Conservation (phyloP, 495 filamentous ascomycete species). For the Cercophora newfieldiana region DNA sequence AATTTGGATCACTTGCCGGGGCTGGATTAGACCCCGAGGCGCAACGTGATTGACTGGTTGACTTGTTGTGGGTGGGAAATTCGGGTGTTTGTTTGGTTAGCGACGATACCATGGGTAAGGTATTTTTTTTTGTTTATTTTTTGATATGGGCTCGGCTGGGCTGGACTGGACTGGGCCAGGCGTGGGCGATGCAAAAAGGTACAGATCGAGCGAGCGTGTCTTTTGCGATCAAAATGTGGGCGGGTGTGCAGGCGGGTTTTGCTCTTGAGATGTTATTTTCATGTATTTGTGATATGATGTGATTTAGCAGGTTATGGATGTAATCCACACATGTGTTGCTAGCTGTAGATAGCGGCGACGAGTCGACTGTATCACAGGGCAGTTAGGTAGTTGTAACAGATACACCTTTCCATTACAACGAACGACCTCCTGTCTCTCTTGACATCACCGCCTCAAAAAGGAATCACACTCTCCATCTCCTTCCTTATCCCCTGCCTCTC, state of each 20-base stretch:
- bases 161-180: background rate
- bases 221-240: background rate
- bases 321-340: background rate
- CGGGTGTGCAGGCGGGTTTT: background rate
- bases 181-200: background rate
- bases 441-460: background rate
- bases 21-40: conserved; percentile 24
- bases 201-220: background rate
- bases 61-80: background rate
- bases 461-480: background rate
- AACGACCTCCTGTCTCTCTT: background rate
- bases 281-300: background rate
- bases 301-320: background rate
- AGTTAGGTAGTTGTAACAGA: background rate
- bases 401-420: background rate
- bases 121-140: background rate
- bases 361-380: background rate
- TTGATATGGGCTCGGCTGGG: background rate
- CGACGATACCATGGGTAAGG: background rate
- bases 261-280: background rate
- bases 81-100: background rate
- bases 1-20: conserved; percentile 32
- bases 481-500: conserved; percentile 11
- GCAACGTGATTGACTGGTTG: background rate
- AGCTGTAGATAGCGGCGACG: background rate